Conservation (phyloP, 1,284 basidiomycete species). For the Pterulicium gracile region DNA sequence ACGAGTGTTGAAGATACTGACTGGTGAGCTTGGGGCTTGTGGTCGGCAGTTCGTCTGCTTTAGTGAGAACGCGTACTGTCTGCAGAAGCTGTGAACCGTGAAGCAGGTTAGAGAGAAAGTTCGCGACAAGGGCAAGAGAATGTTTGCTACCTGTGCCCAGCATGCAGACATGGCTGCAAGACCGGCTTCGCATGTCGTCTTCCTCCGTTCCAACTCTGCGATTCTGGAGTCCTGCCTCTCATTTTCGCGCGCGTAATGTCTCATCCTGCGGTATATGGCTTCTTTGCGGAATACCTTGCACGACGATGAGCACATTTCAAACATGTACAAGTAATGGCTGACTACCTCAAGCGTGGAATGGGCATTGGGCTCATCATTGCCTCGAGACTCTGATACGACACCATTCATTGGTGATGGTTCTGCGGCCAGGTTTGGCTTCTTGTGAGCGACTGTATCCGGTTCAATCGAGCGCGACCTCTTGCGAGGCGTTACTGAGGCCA, state of each 20-base stretch:
- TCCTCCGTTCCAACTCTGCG: constrained; percentile 63
- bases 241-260: constrained; percentile 77
- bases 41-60: constrained; percentile 19
- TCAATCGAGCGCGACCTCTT: constrained; percentile 54
- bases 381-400: constrained; percentile 27
- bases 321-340: constrained; percentile 9
- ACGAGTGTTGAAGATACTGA: too few relatives aligned
- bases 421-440: constrained; percentile 55
- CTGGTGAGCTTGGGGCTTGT: constrained; percentile 41
- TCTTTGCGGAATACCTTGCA: constrained; percentile 74
- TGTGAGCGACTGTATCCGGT: constrained; percentile 37
- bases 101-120: constrained; percentile 6
- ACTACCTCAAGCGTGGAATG: constrained; percentile 64
- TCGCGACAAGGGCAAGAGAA: constrained; percentile 7
- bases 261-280: constrained; percentile 88
- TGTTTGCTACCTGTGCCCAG: constrained; percentile 67
- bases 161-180: constrained; percentile 79
- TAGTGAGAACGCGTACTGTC: constrained; percentile 4
- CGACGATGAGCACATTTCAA: constrained; percentile 13
- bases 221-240: constrained; percentile 61
- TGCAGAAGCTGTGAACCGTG: constrained; percentile 3
- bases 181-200: constrained; percentile 67
- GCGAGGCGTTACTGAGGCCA: constrained; percentile 23
- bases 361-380: constrained; percentile 37
- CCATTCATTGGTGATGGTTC: constrained; percentile 58